Conservation (phyloP, 164 flowering plant species). For the Houttuynia cordata region DNA sequence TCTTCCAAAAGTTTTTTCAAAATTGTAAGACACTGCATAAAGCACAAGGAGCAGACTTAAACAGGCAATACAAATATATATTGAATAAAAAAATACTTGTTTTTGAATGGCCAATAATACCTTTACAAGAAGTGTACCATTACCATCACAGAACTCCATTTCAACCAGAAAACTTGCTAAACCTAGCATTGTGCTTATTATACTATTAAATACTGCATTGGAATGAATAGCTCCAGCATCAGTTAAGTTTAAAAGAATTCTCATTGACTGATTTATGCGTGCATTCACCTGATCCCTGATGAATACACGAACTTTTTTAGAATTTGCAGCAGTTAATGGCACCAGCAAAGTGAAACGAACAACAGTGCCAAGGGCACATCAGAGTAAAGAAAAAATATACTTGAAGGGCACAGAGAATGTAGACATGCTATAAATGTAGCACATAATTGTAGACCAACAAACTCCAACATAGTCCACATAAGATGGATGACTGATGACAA, state of each 20-base stretch:
- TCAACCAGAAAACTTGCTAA: constrained; percentile 26
- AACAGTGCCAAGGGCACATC: not conserved
- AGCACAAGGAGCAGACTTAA: not conserved
- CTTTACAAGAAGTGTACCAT: constrained; percentile 43
- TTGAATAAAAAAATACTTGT: not conserved
- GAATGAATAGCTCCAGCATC: constrained; percentile 57
- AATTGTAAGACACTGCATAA: constrained; percentile 54
- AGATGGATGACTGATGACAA: too few relatives aligned
- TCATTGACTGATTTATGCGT: constrained; percentile 51
- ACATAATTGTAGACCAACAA: too few relatives aligned
- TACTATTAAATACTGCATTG: constrained; percentile 41
- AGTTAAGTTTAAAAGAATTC: constrained; percentile 66
- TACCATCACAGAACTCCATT: constrained; percentile 28
- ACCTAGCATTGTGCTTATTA: constrained; percentile 45
- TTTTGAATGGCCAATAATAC: constrained; percentile 16
- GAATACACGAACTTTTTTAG: not conserved
- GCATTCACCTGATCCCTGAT: constrained; percentile 55
- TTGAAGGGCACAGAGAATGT: too few relatives aligned
- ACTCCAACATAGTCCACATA: too few relatives aligned
- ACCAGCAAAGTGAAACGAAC: not conserved
- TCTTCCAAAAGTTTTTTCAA: constrained; percentile 47
- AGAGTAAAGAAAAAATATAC: not conserved
- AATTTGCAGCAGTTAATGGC: not conserved
- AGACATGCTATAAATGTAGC: too few relatives aligned
- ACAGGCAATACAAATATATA: not conserved